These are phyloP conservation scores for Nigrospora osmanthi DNA, from an alignment of 2,329 filamentous ascomycete species.

Conservation along the genomic window DNA sequence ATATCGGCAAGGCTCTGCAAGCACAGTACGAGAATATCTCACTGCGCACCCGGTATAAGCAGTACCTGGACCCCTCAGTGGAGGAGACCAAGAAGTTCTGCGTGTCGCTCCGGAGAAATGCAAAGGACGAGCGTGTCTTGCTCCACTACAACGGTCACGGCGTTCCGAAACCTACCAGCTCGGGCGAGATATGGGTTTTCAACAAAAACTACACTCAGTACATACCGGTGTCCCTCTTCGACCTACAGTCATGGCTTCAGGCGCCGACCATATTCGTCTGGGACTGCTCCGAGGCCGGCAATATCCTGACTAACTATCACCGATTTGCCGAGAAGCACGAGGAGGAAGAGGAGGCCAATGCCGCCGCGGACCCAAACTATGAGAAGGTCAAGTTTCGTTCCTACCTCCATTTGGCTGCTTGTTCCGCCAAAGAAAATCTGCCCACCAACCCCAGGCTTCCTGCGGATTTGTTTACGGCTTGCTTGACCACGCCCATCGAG, in stretches of 20 bases:
- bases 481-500: constrained; percentile 92
- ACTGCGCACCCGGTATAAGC: constrained; percentile 93
- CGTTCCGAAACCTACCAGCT: constrained; percentile 89
- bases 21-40: constrained; percentile 93
- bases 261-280: constrained; percentile 95
- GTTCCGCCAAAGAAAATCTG: constrained; percentile 81
- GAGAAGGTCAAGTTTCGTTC: constrained; percentile 63
- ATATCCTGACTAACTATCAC: constrained; percentile 92
- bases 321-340: constrained; percentile 93
- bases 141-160: constrained; percentile 99
- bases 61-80: constrained; percentile 91
- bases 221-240: constrained; percentile 91
- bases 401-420: constrained; percentile 87
- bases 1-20: constrained; percentile 94
- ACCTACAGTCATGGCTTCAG: constrained; percentile 91
- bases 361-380: constrained; percentile 73
- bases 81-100: constrained; percentile 98
- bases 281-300: constrained; percentile 93
- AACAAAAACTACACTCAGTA: constrained; percentile 99
- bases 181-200: constrained; percentile 98
- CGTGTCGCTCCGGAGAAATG: constrained; percentile 79
- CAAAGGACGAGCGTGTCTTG: constrained; percentile 92
- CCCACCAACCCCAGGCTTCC: constrained; percentile 91
- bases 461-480: constrained; percentile 92
- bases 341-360: constrained; percentile 72